Base-by-base conservation (phyloP, 2,329 filamentous ascomycete genomes). In the Sphaerostilbella broomeana region DNA sequence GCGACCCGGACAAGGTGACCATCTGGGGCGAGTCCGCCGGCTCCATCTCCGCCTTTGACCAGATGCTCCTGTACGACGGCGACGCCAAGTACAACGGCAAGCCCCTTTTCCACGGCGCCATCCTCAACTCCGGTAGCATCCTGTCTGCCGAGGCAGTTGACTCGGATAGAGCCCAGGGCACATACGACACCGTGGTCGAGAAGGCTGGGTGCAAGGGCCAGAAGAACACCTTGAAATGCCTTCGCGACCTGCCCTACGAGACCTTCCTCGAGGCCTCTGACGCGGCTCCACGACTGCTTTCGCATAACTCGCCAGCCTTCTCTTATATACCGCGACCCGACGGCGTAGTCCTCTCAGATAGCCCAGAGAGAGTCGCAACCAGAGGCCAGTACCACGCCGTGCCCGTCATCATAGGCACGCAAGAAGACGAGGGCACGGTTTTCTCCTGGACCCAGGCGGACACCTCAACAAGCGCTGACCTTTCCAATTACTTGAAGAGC, bases 11-110 rank as follows among this genome's bases (percentile, higher is more conserved):
- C 12, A 84, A 83, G 56, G 83, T 89, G 5, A 89, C 83, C 0
- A 81, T 89, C 44, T 87, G 81, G 80, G 85, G 85, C 17, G 79
- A 88, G 55, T 79, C 73, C 2, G 80, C 81, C 0, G 81, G 81
- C 1, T 65, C 77, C 10, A 86, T 88, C 45, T 86, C 82, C 0
- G 82, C 86, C 1, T 73, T 83, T 32, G 76, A 87, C 51, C 85
- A 90, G 49, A 86, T 87, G 74, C 65, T 77, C 2, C 64, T 88
- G 10, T 86, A 85, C 49, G 73, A 77, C 21, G 85, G 85, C 6
- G 68, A 89, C 57, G 75, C 77, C 55, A 79, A 67, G 1, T 88
- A 89, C 64, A 86, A 87, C 2, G 82, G 79, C 35, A 77, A 82
- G 51, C 68, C 79, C 1, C 69, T 90, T 1, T 90, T 92, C 72